Evolutionary conservation across 1,284 basidiomycete genomes (phyloP).

Genomic region (Meira miltonrushii): DNA sequence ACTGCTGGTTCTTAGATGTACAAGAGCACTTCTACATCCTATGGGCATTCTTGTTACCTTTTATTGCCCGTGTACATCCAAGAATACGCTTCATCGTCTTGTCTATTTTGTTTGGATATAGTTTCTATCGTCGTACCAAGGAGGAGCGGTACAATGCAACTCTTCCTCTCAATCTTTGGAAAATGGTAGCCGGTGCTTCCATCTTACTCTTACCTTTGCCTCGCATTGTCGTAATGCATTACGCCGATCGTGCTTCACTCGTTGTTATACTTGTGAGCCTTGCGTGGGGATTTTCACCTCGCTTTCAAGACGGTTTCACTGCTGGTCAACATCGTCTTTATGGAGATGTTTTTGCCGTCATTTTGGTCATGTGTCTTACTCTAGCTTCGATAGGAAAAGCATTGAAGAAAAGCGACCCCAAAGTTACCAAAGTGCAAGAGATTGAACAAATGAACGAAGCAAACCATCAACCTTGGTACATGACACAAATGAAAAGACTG

Average conservation of each 20-base stretch:
- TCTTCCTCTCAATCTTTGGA: slow-evolving; percentile 3
- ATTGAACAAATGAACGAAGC: not conserved
- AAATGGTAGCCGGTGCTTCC: not conserved
- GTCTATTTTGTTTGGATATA: not conserved
- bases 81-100: not conserved
- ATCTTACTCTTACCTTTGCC: not conserved
- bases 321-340: not conserved
- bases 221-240: not conserved
- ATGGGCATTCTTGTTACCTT: not conserved
- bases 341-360: not conserved
- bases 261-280: not conserved
- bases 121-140: not conserved
- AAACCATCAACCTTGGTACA: not conserved
- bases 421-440: not conserved
- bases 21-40: slow-evolving; percentile 1
- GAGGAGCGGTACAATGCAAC: not conserved
- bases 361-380: not conserved
- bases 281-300: not conserved
- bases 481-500: not conserved
- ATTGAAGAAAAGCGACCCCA: not conserved
- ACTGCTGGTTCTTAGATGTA: not conserved
- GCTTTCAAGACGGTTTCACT: not conserved
- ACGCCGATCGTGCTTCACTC: not conserved
- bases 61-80: not conserved
- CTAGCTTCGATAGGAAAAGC: not conserved